Base-by-base conservation (phyloP, 331 rosid species). In the Stylosanthes scabra region DNA sequence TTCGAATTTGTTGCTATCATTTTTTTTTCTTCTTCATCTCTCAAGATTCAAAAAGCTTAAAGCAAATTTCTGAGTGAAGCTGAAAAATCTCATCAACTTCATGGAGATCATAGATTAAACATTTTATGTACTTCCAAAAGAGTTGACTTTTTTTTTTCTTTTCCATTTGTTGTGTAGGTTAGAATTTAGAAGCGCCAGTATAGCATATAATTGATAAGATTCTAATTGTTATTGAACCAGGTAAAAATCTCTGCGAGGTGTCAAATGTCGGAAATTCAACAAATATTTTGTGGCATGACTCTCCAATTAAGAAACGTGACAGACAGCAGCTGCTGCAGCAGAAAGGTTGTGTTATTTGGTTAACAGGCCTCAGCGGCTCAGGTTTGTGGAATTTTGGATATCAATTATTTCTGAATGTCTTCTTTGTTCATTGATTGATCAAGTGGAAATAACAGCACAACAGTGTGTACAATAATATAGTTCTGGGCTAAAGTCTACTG, bases 291-390 rank as follows among this genome's bases (percentile, higher is more conserved):
- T 95, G 99, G 99, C 99, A 95, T 81, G 87, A 84, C 65, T 70
- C 89, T 68, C 81, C 93, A 6, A 75, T 94, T 72, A 91, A 79
- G 82, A 94, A 88, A 72, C 79, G 15, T 57, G 96, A 94, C 66
- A 86, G 97, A 80, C 88, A 94, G 83, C 74, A 77, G 57, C 84
- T 94, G 45, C 96, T 90, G 79, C 85, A 87, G 87, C 99, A 94
- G 74, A 91, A 78, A 75, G 97, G 99, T 62, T 94, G 99, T 79
- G 97, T 88, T 81, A 81, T 94, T 76, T 94, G 99, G 99, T 82
- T 94, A 67, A 94, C 99, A 42, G 97, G 97, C 71, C 96, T 95
- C 70, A 90, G 99, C 76, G 99, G 99, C 78, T 94, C 99, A 90
- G 99, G 97, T 95, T 86, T 76, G 96, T 80, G 63, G 37, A 46